These are phyloP conservation scores for Rheum nobile DNA, from an alignment of 148 eudicot genomes.

Conservation along the genomic window DNA sequence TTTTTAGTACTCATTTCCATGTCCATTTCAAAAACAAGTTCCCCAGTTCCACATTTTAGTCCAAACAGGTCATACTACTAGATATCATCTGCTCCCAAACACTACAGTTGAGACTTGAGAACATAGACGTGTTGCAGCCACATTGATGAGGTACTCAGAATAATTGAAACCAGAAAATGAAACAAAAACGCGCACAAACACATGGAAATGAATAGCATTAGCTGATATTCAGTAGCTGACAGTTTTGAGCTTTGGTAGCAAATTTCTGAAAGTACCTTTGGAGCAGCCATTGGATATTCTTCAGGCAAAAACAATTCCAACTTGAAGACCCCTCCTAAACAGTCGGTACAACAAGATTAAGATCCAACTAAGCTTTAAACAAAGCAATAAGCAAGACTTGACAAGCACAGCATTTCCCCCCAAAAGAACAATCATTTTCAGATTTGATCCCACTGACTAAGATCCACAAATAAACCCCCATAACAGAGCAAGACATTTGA, in stretches of 20 bases:
- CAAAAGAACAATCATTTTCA: not conserved
- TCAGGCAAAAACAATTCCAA: constrained; percentile 93
- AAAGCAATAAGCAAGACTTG: not conserved
- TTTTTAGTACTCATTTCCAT: not conserved
- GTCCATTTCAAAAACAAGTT: not conserved
- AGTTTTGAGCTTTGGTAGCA: not conserved
- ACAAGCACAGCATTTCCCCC: not conserved
- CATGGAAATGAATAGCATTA: not conserved
- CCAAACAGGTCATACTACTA: not conserved
- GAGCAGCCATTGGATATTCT: constrained; percentile 99
- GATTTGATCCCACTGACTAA: not conserved
- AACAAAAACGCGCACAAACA: not conserved
- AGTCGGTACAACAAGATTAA: not conserved
- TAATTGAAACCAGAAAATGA: not conserved
- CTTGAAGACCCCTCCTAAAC: constrained; percentile 93
- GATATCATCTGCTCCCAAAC: not conserved
- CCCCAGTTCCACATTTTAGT: not conserved
- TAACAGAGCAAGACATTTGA: not conserved
- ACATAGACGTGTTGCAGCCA: not conserved
- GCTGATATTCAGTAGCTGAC: not conserved
- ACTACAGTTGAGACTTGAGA: not conserved
- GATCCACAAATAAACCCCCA: not conserved
- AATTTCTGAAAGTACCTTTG: constrained; percentile 45
- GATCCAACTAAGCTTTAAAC: constrained; percentile 1
- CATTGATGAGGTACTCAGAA: not conserved